These are phyloP conservation scores for Metrosideros polymorpha DNA, from an alignment of 441 rosid species.

Conservation along the genomic window DNA sequence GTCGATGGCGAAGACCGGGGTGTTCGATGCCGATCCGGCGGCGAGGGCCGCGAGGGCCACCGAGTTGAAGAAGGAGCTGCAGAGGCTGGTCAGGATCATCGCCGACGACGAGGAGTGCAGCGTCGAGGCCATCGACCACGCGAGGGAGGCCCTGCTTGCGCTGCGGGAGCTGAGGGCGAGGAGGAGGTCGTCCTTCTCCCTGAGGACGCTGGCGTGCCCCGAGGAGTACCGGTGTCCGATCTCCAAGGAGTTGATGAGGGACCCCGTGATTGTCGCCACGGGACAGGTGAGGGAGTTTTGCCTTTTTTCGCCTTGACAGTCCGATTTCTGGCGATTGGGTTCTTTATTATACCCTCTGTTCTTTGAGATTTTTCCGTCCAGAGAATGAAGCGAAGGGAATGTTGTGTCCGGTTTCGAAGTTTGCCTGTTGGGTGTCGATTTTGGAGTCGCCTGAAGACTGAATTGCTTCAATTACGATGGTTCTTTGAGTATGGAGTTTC, in stretches of 20 bases:
- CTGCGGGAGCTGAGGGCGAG: slow-evolving; percentile 40
- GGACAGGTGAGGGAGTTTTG: slow-evolving; percentile 51
- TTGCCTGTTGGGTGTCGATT: background rate
- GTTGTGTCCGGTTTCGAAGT: background rate
- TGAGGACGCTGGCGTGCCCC: slow-evolving; percentile 51
- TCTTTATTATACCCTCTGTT: background rate
- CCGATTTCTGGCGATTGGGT: background rate
- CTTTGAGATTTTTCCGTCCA: background rate
- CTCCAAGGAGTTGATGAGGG: slow-evolving; percentile 86
- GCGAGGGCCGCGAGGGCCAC: slow-evolving; percentile 32
- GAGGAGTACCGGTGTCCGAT: slow-evolving; percentile 81
- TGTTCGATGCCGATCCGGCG: slow-evolving; percentile 58
- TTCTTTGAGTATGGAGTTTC: background rate
- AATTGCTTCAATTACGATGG: background rate
- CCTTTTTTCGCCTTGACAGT: background rate
- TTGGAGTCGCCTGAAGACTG: background rate
- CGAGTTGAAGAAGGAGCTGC: slow-evolving; percentile 63
- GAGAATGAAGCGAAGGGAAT: background rate
- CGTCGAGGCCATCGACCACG: slow-evolving; percentile 48
- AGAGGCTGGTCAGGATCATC: slow-evolving; percentile 50
- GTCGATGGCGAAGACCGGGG: slow-evolving; percentile 66
- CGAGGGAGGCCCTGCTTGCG: slow-evolving; percentile 40
- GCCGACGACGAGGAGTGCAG: slow-evolving; percentile 53
- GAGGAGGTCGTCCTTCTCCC: slow-evolving; percentile 34
- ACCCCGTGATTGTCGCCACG: slow-evolving; percentile 82